phyloP scores from a whole-genome alignment of 2,329 filamentous ascomycete genomes.

The Dactylonectria macrodidyma region DNA sequence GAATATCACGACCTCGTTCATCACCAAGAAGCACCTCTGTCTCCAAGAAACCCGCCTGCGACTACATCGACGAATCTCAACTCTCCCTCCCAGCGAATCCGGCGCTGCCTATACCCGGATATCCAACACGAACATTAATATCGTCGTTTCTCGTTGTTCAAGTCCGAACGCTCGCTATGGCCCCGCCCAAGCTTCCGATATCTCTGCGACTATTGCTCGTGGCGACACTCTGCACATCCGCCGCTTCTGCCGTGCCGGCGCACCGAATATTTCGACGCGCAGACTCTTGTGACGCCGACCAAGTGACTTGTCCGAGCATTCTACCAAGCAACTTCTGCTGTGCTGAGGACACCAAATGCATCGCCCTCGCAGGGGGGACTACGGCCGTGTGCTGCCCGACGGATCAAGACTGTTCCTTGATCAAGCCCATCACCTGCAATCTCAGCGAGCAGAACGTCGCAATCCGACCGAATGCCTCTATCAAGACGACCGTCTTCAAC shows the following conservation, averaged over 20 bases:
- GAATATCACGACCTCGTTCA: not conserved
- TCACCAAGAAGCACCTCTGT: not conserved
- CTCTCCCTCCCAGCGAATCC: constrained; percentile 5
- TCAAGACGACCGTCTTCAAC: constrained; percentile 77
- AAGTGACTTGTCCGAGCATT: constrained; percentile 67
- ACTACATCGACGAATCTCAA: not conserved
- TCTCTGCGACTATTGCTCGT: constrained; percentile 57
- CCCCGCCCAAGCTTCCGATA: constrained; percentile 33
- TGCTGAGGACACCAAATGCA: constrained; percentile 66
- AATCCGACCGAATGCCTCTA: constrained; percentile 67
- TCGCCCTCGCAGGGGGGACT: constrained; percentile 73
- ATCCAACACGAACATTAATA: constrained; percentile 6
- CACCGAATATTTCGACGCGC: constrained; percentile 59
- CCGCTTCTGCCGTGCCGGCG: constrained; percentile 57
- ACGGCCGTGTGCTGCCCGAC: constrained; percentile 80
- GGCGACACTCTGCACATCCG: constrained; percentile 54
- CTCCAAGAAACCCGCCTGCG: not conserved
- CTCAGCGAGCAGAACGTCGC: constrained; percentile 72
- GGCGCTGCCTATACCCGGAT: not conserved
- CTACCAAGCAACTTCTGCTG: constrained; percentile 81
- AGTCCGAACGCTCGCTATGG: constrained; percentile 34
- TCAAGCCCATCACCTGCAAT: constrained; percentile 77
- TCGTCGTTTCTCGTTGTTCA: not conserved
- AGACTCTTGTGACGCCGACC: constrained; percentile 66
- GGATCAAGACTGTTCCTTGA: constrained; percentile 69